Evolutionary conservation across 2,329 filamentous ascomycete genomes (phyloP), one percentile per base, ranked within the genome.

Genomic region (Colletotrichum brevisporum): DNA sequence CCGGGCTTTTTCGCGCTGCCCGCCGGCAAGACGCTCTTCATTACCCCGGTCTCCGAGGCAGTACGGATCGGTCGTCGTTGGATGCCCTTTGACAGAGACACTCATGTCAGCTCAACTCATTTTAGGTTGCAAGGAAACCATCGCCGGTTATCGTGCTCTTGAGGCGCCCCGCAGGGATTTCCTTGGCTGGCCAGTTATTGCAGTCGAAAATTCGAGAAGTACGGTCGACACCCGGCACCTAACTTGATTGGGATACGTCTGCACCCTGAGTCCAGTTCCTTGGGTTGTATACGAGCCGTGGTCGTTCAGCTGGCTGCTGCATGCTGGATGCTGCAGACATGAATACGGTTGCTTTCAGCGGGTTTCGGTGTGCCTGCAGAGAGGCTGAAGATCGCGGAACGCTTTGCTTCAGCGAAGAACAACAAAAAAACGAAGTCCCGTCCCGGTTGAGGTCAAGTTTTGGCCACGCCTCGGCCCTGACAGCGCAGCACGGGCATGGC

Each of bases 391-490:
- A 51, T 15, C 47, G 47, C 18, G 47, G 41, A 45, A 61, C 21
- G 58, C 24, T 43, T 5, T 61, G n/a, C 41, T 15, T 50, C n/a
- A 15, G 36, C n/a, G 24, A 27, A 16, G 39, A 36, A 10, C 31
- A 36, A 36, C 10, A 31, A 27, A 45, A 27, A 39, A 24, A 36
- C 16, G 51, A 56, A 41, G 41, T 39, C 27, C 9, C 15, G 26
- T 60, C 27, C 36, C 18, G 47, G 24, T 60, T 60, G 57, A 67
- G 26, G 62, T 56, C 51, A 56, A 18, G 24, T n/a, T 60, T 50
- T 67, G 55, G 63, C 67, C 55, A 69, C 51, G 27, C 51, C 67
- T 69, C 62, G 66, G 62, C 43, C 45, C 47, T n/a, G 62, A 55
- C 53, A 65, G 61, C 41, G 16, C 26, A 31, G 54, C 53, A 58